Percentiles rank a stretch among this genome's conserved stretches.
These are phyloP conservation scores for Oemleria cerasiformis DNA, from an alignment of 306 rosid genomes.

Conservation along the genomic window DNA sequence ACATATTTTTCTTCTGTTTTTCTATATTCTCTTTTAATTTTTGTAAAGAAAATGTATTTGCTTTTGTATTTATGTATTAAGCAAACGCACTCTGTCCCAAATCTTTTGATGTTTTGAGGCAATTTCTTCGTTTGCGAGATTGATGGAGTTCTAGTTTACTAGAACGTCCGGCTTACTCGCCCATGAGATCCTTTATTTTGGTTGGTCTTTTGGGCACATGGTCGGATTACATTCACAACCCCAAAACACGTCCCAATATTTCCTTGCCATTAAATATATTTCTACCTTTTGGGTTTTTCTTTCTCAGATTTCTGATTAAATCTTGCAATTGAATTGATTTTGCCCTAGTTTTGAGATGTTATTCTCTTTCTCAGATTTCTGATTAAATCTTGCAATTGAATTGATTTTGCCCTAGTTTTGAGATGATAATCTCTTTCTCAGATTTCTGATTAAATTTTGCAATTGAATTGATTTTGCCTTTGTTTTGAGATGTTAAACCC, in stretches of 20 bases:
- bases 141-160: background rate
- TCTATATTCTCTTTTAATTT: background rate
- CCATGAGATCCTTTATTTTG: background rate
- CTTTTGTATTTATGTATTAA: background rate
- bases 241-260: background rate
- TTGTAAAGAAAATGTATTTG: too few species aligned
- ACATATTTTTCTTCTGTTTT: constrained; percentile 11
- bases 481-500: too few species aligned
- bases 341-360: too few species aligned
- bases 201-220: constrained; percentile 37
- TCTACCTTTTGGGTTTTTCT: background rate
- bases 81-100: constrained; percentile 95
- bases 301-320: background rate
- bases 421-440: too few species aligned
- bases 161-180: constrained; percentile 38
- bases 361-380: too few species aligned
- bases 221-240: constrained; percentile 32
- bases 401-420: too few species aligned
- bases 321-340: too few species aligned
- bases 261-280: background rate
- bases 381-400: too few species aligned
- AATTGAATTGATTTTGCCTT: too few species aligned
- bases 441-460: too few species aligned
- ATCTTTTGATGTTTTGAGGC: constrained; percentile 70
- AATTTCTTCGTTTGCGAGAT: constrained; percentile 90